phyloP scores from a whole-genome alignment of 2,329 filamentous ascomycete species.

The Cytospora paraplurivora region DNA sequence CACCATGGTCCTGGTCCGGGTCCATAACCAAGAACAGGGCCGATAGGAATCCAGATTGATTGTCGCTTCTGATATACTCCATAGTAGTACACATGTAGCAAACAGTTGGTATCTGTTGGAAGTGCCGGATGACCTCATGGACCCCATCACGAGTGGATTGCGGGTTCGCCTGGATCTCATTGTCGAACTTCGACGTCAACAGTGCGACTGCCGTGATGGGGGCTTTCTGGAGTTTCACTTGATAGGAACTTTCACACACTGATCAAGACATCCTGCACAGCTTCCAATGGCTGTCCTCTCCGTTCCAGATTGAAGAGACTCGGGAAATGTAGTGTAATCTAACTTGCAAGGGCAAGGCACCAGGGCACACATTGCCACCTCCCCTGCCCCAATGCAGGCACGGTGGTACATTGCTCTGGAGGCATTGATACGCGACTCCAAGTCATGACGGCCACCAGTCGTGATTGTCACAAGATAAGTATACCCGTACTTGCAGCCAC shows the following conservation, averaged over 20 bases:
- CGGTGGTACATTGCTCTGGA: background rate
- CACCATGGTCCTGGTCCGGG: background rate
- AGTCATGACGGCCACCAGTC: background rate
- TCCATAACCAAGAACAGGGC: conserved; percentile 17
- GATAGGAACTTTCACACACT: too few relatives aligned
- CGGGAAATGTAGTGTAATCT: background rate
- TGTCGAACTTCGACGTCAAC: too few relatives aligned
- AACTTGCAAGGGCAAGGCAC: background rate
- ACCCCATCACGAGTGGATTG: background rate
- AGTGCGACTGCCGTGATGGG: background rate
- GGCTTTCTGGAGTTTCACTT: too few relatives aligned
- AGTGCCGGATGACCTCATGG: background rate
- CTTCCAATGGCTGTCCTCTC: background rate
- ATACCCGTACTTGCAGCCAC: background rate
- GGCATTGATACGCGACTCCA: background rate
- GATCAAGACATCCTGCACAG: too few relatives aligned
- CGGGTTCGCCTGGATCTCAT: too few relatives aligned
- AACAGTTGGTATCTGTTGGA: background rate
- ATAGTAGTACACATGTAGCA: too few relatives aligned
- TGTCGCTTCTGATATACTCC: background rate
- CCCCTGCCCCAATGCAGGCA: background rate
- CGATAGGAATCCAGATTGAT: conserved; percentile 9
- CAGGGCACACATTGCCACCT: background rate
- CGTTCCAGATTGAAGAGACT: background rate
- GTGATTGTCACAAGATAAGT: background rate